Evolutionary conservation across 1,284 basidiomycete species (phyloP), one percentile per base, ranked within the genome.

Genomic region (Volvariella volvacea): DNA sequence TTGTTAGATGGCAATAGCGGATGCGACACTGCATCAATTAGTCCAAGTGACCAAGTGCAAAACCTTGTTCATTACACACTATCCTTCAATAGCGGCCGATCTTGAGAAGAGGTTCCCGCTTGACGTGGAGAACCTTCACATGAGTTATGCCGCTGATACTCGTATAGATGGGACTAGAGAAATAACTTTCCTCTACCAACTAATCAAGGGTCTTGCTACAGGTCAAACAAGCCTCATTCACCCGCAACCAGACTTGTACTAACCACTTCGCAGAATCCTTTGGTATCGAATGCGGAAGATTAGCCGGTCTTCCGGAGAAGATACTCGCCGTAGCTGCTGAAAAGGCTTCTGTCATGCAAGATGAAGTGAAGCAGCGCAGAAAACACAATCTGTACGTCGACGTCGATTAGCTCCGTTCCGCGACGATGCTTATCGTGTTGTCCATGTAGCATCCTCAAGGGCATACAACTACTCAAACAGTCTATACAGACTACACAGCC

Each of bases 41-140:
- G 73, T 87, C 2, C 63, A 75, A 52, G 63, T 61, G 0, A 74
- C 73, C 20, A 74, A 74, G 50, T 86, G 85, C 67, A 88, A 87
- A 60, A 91, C 90, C 0, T 65, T 95, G n/a, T 96, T 96, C 61
- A 92, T 95, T 52, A 96, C 92, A 0, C 92, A 96, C 58, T 96
- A 94, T 55, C 92, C 92, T 1, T 68, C 82, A 53, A 67, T 92
- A 44, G 77, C 84, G 45, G 65, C 73, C 44, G 77, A 77, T 34
- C 52, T 83, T 9, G 73, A 75, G 50, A 66, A 66, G 22, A 70
- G 66, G 47, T 81, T 74, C 56, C 76, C 80, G 1, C 46, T 52
- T 4, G 70, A 79, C 12, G 69, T 94, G 22, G 72, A 80, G 50
- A 92, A 92, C 57, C 64, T 86, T 55, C 92, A 96, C 56, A 95